Evolutionary conservation across 2,329 filamentous ascomycete genomes (phyloP).

Genomic region (Nemania diffusa): DNA sequence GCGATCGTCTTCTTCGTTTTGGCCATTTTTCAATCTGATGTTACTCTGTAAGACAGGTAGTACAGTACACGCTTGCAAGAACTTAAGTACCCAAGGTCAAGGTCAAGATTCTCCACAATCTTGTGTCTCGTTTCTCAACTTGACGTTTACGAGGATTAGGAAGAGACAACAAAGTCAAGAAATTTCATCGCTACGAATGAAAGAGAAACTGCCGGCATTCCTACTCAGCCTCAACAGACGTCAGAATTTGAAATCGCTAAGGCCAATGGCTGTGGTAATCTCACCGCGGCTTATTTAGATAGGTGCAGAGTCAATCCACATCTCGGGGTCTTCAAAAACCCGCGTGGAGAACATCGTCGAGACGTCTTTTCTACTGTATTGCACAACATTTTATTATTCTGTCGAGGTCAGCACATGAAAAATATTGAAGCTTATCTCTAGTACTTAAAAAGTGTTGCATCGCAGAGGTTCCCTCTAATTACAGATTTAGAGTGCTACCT

Average conservation of each 20-base stretch:
- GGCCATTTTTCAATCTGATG: slow-evolving; percentile 24
- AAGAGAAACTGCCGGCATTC: neutral
- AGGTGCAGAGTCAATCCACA: slow-evolving; percentile 8
- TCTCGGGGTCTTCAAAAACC: neutral
- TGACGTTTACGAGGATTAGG: neutral
- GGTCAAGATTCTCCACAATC: neutral
- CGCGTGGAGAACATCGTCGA: neutral
- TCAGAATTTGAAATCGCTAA: slow-evolving; percentile 29
- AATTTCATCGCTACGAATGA: neutral
- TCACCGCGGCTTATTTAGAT: neutral
- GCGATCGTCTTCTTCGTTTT: slow-evolving; percentile 18
- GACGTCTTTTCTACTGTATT: neutral
- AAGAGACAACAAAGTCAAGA: neutral
- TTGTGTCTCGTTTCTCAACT: no score
- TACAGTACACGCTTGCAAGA: neutral
- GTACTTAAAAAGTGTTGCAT: neutral
- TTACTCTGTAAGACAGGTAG: neutral
- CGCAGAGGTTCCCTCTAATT: neutral
- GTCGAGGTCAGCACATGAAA: neutral
- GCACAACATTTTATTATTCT: neutral
- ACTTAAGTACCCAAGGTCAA: neutral
- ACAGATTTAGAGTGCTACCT: no score
- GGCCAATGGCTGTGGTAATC: slow-evolving; percentile 20
- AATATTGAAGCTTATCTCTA: neutral
- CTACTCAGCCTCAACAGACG: slow-evolving; percentile 22